Conservation (phyloP, 208 protist species). For the Trypanosoma melophagium region DNA sequence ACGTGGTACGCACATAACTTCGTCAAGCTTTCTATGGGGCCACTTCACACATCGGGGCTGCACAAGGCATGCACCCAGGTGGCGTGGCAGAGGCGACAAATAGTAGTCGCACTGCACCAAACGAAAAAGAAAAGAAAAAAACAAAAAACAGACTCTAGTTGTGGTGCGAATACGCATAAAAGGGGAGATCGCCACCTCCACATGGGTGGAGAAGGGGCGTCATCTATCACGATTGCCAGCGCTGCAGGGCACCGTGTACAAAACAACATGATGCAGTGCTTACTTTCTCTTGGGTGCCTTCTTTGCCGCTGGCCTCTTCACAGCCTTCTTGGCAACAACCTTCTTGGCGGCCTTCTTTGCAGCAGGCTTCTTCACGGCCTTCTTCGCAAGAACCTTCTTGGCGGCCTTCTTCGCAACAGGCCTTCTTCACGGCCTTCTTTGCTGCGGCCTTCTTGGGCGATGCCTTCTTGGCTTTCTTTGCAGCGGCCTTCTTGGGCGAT, state of each 20-base stretch:
- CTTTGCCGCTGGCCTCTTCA: slow-evolving; percentile 12
- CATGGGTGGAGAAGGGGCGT: background rate
- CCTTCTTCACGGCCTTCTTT: background rate
- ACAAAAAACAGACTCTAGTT: no score
- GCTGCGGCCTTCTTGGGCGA: background rate
- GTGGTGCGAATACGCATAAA: no score
- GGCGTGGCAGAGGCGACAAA: no score
- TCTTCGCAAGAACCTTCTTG: slow-evolving; percentile 28
- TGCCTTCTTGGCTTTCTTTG: no score
- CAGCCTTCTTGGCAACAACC: background rate
- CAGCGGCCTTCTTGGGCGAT: background rate
- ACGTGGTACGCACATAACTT: no score
- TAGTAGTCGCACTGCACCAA: background rate
- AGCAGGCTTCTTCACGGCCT: slow-evolving; percentile 31
- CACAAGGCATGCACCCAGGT: no score
- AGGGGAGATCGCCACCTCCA: background rate
- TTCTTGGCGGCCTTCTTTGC: no score
- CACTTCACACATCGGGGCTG: no score
- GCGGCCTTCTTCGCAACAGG: background rate
- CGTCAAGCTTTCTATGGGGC: no score
- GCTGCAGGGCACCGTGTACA: background rate
- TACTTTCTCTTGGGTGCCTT: slow-evolving; percentile 13
- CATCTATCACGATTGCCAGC: background rate
- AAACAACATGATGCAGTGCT: background rate
- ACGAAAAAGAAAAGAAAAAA: background rate